Evolutionary conservation across 805 yeast genomes (phyloP), one percentile per base, ranked within the genome.

Genomic region (Ogataea methanolica): DNA sequence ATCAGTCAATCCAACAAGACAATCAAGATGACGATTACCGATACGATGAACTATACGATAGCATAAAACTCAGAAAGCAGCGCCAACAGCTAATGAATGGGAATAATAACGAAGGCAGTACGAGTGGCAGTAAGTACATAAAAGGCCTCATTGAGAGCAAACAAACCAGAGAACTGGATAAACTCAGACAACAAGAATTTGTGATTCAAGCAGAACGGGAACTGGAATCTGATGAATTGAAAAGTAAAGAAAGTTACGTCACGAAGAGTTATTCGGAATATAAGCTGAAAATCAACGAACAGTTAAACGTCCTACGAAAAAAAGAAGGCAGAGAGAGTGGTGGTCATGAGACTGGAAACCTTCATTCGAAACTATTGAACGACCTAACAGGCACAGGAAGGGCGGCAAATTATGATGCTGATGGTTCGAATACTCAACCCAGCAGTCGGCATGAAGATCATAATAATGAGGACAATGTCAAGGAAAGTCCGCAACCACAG

Each of bases 11-110:
- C 8, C 14, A 33, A 12, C 31, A 37, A 7, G 48, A 36, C 15
- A 19, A 41, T 11, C 44, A 26, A 39, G 8, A 26, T 16, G 21
- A 29, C 8, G 45, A 48, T 15, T 74, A 68, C 49, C 69, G 65
- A 14, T 77, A 74, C 51, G 83, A 76, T 48, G 80, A 72, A 41
- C 72, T 71, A 1, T 73, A 71, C 47, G 82, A 76, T 37, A 60
- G 62, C 4, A 69, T 76, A 57, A 69, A 71, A 26, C 31, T 8
- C 31, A 26, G 11, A 11, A 26, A 26, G 9, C 31, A 26, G 9
- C 11, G 11, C 9, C 11, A 42, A 43, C 47, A 8, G 49, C 53
- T 7, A 34, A 53, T 29, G 23, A 26, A 26, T 26, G 4, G 29
- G 51, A 61, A 41, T 53, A 70, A 36, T 7, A 36, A 15, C 19